These are phyloP conservation scores for Cadophora malorum DNA, from an alignment of 2,329 filamentous ascomycete genomes.

Conservation along the genomic window DNA sequence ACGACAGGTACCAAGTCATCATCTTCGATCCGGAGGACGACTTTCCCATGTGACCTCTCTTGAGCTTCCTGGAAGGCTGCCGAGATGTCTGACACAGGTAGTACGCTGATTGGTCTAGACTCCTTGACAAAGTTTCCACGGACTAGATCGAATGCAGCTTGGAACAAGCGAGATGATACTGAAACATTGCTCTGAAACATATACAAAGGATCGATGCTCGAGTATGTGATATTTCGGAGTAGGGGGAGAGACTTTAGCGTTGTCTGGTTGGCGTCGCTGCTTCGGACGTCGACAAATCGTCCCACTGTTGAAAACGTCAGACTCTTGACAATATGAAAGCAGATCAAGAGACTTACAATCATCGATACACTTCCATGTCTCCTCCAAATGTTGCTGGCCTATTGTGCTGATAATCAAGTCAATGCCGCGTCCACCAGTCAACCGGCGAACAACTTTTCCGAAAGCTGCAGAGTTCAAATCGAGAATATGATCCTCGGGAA, in stretches of 20 bases:
- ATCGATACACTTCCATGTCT: conserved; percentile 17
- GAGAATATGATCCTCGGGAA: conserved; percentile 17
- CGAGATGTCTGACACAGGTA: conserved; percentile 13
- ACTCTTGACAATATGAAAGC: background rate
- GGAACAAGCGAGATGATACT: conserved; percentile 5
- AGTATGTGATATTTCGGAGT: conserved; percentile 20
- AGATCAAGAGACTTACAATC: conserved; percentile 13
- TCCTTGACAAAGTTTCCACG: background rate
- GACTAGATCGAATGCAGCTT: conserved; percentile 10
- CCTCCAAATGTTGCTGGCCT: conserved; percentile 12
- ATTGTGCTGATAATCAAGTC: conserved; percentile 19
- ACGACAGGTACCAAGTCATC: conserved; percentile 15
- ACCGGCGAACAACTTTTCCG: conserved; percentile 2
- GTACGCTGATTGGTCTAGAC: conserved; percentile 8
- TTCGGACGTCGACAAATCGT: conserved; percentile 17
- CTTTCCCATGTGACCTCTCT: conserved; percentile 11
- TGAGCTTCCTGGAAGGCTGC: conserved; percentile 12
- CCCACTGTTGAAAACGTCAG: conserved; percentile 10
- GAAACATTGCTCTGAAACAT: conserved; percentile 12
- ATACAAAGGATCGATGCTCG: conserved; percentile 12
- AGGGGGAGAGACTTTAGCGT: background rate
- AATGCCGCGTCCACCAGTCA: conserved; percentile 13
- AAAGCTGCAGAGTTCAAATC: conserved; percentile 2
- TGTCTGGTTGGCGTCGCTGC: background rate
- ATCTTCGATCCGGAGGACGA: conserved; percentile 7